phyloP scores from a whole-genome alignment of 1,284 basidiomycete species.

The Ganoderma boninense region DNA sequence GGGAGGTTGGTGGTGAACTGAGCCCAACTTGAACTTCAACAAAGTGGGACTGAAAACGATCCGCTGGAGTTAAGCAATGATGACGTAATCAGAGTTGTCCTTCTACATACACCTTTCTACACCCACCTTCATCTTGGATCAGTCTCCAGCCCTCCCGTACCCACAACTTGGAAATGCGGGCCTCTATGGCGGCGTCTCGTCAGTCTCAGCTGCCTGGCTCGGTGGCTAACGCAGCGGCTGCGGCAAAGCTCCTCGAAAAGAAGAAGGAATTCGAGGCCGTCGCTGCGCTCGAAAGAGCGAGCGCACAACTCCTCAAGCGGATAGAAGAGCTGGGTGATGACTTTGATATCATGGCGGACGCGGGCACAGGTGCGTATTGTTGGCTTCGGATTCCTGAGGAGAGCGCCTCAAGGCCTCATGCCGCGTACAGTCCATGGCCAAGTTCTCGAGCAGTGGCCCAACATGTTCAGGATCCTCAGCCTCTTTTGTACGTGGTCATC shows the following conservation, averaged over 20 bases:
- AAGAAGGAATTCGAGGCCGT: constrained; percentile 83
- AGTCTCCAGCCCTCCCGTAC: not conserved
- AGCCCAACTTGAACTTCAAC: too few species aligned
- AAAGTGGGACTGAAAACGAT: too few species aligned
- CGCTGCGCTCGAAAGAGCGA: constrained; percentile 72
- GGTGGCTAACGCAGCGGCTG: constrained; percentile 54
- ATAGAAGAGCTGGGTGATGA: constrained; percentile 75
- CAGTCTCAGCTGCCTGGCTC: constrained; percentile 55
- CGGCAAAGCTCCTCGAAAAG: constrained; percentile 71
- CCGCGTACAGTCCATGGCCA: constrained; percentile 68
- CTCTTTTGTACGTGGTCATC: constrained; percentile 62
- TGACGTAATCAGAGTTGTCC: not conserved
- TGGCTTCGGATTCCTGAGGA: constrained; percentile 8
- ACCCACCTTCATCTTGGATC: too few species aligned
- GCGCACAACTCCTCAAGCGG: constrained; percentile 67
- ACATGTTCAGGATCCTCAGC: constrained; percentile 79
- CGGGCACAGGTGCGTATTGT: constrained; percentile 64
- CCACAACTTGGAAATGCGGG: constrained; percentile 53
- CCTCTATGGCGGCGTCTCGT: constrained; percentile 61
- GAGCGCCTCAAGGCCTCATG: not conserved
- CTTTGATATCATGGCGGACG: constrained; percentile 77
- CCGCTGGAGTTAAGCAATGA: too few species aligned
- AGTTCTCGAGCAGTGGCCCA: constrained; percentile 81
- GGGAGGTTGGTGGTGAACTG: too few species aligned
- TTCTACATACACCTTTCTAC: not conserved